phyloP scores from a whole-genome alignment of 495 filamentous ascomycete genomes.

The Hypoxylon crocopeplum region DNA sequence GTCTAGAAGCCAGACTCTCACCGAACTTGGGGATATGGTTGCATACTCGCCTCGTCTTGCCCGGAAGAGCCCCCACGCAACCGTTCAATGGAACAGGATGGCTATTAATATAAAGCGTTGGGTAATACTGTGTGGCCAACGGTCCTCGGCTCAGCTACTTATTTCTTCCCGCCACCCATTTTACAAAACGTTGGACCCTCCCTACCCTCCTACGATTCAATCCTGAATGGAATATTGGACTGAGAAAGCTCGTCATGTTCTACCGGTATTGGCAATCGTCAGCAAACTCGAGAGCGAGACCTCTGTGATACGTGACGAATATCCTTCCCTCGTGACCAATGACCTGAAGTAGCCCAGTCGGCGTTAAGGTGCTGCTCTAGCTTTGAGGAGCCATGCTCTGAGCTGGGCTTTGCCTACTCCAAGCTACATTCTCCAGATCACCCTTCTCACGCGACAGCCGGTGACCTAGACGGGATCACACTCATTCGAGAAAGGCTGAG shows the following conservation, averaged over 20 bases:
- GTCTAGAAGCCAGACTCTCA: slow-evolving; percentile 31
- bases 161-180: neutral
- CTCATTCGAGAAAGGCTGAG: too few species aligned
- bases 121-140: neutral
- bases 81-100: slow-evolving; percentile 6
- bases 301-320: neutral
- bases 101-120: slow-evolving; percentile 1
- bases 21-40: slow-evolving; percentile 26
- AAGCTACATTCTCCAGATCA: too few species aligned
- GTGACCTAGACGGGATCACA: too few species aligned
- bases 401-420: too few species aligned
- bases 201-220: too few species aligned
- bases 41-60: slow-evolving; percentile 17
- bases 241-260: neutral
- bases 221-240: slow-evolving; percentile 6
- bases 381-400: neutral
- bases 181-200: neutral
- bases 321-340: neutral
- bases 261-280: neutral
- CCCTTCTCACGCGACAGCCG: too few species aligned
- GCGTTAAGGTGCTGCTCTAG: neutral
- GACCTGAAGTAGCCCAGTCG: neutral
- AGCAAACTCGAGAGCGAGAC: neutral
- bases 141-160: neutral
- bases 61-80: slow-evolving; percentile 25